These are phyloP conservation scores for Scutellaria barbata DNA, from an alignment of 257 asterid species.

Conservation along the genomic window DNA sequence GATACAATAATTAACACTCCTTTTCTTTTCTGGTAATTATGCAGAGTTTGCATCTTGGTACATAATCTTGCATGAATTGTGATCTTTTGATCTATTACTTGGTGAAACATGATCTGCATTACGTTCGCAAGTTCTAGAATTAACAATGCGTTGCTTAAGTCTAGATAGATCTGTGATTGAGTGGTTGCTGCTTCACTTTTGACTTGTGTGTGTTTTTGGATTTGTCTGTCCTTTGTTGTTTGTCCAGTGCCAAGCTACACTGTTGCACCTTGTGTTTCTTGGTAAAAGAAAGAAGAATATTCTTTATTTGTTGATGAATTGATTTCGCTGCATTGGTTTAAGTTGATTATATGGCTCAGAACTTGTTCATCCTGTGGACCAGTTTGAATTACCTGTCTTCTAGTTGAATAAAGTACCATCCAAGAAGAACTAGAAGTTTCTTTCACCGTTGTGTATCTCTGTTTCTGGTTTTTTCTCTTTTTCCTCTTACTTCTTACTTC, in stretches of 20 bases:
- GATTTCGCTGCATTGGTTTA: constrained; percentile 32
- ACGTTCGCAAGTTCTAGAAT: constrained; percentile 23
- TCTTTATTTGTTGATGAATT: constrained; percentile 9
- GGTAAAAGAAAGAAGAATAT: not conserved
- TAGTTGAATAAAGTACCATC: constrained; percentile 3
- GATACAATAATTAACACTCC: constrained; percentile 38
- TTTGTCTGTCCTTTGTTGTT: constrained; percentile 10
- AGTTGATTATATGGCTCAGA: constrained; percentile 33
- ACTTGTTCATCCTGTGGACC: constrained; percentile 9
- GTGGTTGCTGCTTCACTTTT: constrained; percentile 41
- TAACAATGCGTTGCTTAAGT: constrained; percentile 40
- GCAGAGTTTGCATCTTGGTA: constrained; percentile 25
- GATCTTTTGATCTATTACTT: constrained; percentile 24
- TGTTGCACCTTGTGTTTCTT: constrained; percentile 16
- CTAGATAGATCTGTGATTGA: constrained; percentile 42
- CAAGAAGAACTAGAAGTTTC: constrained; percentile 8
- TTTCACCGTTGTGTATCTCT: constrained; percentile 19
- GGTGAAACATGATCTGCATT: constrained; percentile 35
- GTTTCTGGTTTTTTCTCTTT: not conserved
- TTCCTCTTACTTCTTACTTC: not conserved
- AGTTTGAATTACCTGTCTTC: constrained; percentile 12
- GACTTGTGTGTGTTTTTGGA: constrained; percentile 33
- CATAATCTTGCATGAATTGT: constrained; percentile 30
- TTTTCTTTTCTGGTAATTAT: constrained; percentile 32
- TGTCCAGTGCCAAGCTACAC: constrained; percentile 24